These are phyloP conservation scores for Sphenostylis stenocarpa DNA, from an alignment of 306 rosid genomes.

Conservation along the genomic window DNA sequence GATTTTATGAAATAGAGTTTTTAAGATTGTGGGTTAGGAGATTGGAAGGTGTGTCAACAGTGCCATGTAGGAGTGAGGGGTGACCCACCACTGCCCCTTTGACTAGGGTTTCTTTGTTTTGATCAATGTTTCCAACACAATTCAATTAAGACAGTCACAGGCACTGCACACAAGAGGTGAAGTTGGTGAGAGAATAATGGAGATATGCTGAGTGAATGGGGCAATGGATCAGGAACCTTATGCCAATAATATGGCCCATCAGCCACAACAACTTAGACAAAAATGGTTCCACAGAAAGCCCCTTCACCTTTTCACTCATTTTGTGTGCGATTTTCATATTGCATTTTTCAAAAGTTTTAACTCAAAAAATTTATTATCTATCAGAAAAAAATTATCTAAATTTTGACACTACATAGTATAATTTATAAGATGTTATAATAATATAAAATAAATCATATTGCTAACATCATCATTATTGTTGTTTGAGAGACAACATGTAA, in stretches of 20 bases:
- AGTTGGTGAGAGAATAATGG: slow-evolving; percentile 55
- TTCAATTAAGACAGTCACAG: slow-evolving; percentile 19
- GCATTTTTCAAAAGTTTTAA: not conserved
- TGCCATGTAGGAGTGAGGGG: slow-evolving; percentile 44
- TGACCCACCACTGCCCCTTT: slow-evolving; percentile 55
- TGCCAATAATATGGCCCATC: not conserved
- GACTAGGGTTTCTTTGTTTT: slow-evolving; percentile 48
- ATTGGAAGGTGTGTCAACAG: slow-evolving; percentile 37
- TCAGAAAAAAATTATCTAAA: too few species aligned
- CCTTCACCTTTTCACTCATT: not conserved
- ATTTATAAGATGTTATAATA: too few species aligned
- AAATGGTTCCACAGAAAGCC: not conserved
- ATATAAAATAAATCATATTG: too few species aligned
- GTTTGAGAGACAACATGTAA: too few species aligned
- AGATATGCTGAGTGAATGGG: slow-evolving; percentile 26
- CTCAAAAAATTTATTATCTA: too few species aligned
- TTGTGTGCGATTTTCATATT: not conserved
- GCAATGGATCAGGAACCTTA: not conserved
- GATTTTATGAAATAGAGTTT: slow-evolving; percentile 62
- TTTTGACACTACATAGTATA: too few species aligned
- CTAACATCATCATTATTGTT: too few species aligned
- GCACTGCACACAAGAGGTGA: slow-evolving; percentile 34
- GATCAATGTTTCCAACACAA: slow-evolving; percentile 19
- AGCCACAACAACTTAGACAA: not conserved
- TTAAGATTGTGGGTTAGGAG: slow-evolving; percentile 31